phyloP scores from a whole-genome alignment of 331 rosid genomes.

The Acacia concinna region DNA sequence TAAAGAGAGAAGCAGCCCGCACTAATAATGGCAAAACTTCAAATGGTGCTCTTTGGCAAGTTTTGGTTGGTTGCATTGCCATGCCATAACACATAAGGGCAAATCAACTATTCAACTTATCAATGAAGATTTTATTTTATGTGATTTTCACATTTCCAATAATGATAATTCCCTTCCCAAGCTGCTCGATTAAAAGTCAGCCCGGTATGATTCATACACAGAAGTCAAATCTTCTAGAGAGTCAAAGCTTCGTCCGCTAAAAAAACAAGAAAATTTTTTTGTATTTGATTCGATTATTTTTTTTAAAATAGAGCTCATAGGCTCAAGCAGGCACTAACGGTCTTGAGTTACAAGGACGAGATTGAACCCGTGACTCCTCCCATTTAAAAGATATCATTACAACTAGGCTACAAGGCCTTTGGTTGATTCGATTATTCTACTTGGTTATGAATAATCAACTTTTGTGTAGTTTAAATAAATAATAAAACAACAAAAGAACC shows the following conservation, averaged over 20 bases:
- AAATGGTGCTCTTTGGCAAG: not conserved
- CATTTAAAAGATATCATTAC: too few species aligned
- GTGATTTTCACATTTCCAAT: not conserved
- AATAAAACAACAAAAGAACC: not conserved
- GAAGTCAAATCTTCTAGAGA: not conserved
- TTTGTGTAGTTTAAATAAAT: not conserved
- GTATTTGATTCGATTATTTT: not conserved
- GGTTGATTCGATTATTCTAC: too few species aligned
- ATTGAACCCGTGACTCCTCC: too few species aligned
- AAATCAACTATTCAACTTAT: not conserved
- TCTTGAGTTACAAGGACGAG: too few species aligned
- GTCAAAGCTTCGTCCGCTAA: not conserved
- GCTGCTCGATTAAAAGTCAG: not conserved
- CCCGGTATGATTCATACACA: not conserved
- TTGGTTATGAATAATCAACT: not conserved
- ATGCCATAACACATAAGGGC: not conserved
- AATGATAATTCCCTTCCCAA: too few species aligned
- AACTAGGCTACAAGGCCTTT: too few species aligned
- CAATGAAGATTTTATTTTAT: not conserved
- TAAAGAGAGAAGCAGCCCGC: not conserved
- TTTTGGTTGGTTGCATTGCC: slow-evolving; percentile 31
- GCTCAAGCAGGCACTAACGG: too few species aligned
- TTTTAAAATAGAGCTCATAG: too few species aligned
- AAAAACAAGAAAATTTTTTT: not conserved
- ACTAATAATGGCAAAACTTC: not conserved